Base-by-base conservation (phyloP, 179 eudicot genomes). In the Amaranthus tricolor region DNA sequence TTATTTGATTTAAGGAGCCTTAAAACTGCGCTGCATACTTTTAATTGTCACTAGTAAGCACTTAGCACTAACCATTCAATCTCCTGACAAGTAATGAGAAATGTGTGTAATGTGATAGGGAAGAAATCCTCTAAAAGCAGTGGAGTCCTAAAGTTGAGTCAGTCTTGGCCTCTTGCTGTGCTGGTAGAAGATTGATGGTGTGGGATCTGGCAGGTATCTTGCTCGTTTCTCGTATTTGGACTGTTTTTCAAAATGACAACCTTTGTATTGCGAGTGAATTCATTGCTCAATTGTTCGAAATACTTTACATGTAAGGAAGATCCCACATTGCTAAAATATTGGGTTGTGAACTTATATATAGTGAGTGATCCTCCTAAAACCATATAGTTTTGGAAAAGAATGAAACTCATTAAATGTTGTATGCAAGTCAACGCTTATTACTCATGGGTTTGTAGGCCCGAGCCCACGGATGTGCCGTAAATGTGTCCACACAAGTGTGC, bases 131-230 rank as follows among this genome's bases (percentile, higher is more conserved):
- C 82, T 97, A 92, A 86, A 96, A 92, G 69, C 96, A 97, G 17
- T 95, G 99, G 99, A 95, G 81, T 81, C 99, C 97, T 8, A 90
- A 87, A 77, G 89, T 89, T 83, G 97, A 95, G 84, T 89, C 97
- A 61, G 87, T 95, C 77, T 81, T 95, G 76, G 96, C 99, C 75
- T 95, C 99, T 64, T 90, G 97, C 66, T 95, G 99, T 77, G 91
- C 89, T 84, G 99, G 99, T 74, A 88, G 97, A 82, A 87, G 98
- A 79, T 89, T 94, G 8, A 89, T 92, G 96, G 94, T 92, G 70
- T 92, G 98, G 98, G 98, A 95, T 87, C 95, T 76, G 88, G 99
- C 94, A 92, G 99, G 99, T 95, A 89, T n/a, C n/a, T n/a, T 81
- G 10, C 61, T 43, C 9, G 52, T 47, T 48, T 62, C 10, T 45